A percentile compares a stretch with the other conserved stretches of the same genome.
phyloP scores from a whole-genome alignment of 2,329 filamentous ascomycete species.

The Claviceps arundinis region DNA sequence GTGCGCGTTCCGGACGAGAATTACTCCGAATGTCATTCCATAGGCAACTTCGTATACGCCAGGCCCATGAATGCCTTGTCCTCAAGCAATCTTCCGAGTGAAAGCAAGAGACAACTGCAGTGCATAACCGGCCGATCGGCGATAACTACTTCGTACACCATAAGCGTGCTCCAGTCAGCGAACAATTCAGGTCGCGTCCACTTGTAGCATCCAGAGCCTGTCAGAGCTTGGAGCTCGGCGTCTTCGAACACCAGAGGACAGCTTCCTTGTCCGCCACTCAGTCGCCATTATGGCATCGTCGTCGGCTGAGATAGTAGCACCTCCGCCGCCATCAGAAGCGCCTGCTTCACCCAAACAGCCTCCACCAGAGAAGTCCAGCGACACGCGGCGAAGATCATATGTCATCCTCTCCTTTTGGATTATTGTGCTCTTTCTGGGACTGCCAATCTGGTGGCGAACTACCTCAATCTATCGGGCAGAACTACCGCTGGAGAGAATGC shows the following conservation, averaged over 20 bases:
- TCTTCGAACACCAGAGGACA: not conserved
- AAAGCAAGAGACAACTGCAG: not conserved
- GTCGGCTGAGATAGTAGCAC: slow-evolving; percentile 8
- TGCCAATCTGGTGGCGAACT: slow-evolving; percentile 94
- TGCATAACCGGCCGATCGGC: not conserved
- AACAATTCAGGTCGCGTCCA: not conserved
- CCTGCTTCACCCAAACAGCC: slow-evolving; percentile 27
- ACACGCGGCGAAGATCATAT: slow-evolving; percentile 53
- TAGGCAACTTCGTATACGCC: not conserved
- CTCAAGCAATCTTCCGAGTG: not conserved
- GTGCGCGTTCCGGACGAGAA: not conserved
- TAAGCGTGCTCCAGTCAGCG: not conserved
- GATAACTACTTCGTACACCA: not conserved
- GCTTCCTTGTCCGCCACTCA: not conserved
- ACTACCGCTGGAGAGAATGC: slow-evolving; percentile 73
- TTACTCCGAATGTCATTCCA: not conserved
- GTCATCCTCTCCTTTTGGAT: slow-evolving; percentile 87
- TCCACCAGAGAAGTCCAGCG: slow-evolving; percentile 64
- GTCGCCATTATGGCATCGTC: slow-evolving; percentile 6
- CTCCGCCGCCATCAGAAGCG: slow-evolving; percentile 5
- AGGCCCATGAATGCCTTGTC: not conserved
- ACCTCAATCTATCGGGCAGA: slow-evolving; percentile 83
- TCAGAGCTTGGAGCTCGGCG: not conserved
- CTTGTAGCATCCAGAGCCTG: not conserved
- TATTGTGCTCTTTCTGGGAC: slow-evolving; percentile 66